Evolutionary conservation across 176 grass and related monocot species (phyloP).

Genomic region (Carex myosuroides): DNA sequence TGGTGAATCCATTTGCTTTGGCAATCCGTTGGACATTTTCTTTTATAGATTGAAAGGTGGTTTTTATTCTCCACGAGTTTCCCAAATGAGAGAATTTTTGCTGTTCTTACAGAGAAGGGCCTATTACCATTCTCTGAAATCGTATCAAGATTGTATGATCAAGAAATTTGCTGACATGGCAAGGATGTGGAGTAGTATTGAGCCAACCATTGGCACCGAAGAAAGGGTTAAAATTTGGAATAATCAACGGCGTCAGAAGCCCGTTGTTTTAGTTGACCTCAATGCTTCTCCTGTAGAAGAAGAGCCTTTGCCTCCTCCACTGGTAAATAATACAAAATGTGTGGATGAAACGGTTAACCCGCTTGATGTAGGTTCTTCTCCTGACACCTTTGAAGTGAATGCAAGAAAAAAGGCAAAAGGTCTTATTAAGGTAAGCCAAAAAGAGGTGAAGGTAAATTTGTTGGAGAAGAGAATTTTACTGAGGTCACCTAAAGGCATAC

Average conservation of each 20-base stretch:
- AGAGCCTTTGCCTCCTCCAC: conserved; percentile 19
- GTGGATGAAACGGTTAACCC: conserved; percentile 21
- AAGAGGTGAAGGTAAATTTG: conserved; percentile 29
- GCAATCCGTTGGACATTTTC: conserved; percentile 43
- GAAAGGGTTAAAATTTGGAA: conserved; percentile 47
- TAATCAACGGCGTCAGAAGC: conserved; percentile 25
- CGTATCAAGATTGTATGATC: conserved; percentile 52
- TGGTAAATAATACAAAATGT: conserved; percentile 36
- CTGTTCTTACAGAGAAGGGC: conserved; percentile 40
- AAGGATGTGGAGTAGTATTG: conserved; percentile 31
- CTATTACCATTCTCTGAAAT: conserved; percentile 60
- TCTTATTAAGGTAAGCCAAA: conserved; percentile 27
- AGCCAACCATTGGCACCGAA: conserved; percentile 9
- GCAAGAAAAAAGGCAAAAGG: conserved; percentile 35
- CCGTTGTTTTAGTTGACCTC: conserved; percentile 28
- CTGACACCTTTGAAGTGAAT: neutral
- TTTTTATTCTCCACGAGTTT: conserved; percentile 67
- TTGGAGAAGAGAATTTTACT: conserved; percentile 25
- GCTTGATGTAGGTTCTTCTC: neutral
- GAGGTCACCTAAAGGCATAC: conserved; percentile 48
- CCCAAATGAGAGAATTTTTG: conserved; percentile 46
- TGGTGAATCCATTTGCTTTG: conserved; percentile 58
- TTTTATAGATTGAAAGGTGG: conserved; percentile 51
- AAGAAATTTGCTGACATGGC: conserved; percentile 40
- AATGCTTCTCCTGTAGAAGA: conserved; percentile 41